Percentiles rank a stretch among this genome's conserved stretches.
These are phyloP conservation scores for Phytopythium mirpurense DNA, from an alignment of 352 stramenopile species.

Conservation along the genomic window DNA sequence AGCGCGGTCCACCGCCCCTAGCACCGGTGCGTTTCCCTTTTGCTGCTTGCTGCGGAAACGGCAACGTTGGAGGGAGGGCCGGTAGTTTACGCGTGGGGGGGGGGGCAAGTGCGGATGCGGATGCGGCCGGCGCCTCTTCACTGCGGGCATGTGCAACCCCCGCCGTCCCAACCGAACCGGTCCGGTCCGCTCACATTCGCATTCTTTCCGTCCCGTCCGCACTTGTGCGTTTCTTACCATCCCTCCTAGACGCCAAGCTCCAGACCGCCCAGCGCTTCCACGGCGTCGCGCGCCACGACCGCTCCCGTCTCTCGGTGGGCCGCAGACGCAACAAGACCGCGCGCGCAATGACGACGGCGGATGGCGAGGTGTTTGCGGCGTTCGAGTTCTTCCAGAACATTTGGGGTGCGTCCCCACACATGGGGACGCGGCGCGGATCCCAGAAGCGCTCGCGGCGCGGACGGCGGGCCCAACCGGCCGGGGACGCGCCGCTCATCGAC, in stretches of 20 bases:
- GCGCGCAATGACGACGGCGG: constrained; percentile 3
- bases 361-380: constrained; percentile 12
- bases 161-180: background rate
- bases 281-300: constrained; percentile 30
- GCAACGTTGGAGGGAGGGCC: constrained; percentile 13
- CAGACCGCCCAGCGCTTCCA: constrained; percentile 4
- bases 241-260: background rate
- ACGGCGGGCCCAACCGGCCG: constrained; percentile 5
- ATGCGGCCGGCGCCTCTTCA: background rate
- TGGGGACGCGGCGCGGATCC: too few relatives aligned
- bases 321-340: background rate
- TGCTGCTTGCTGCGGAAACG: background rate
- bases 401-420: constrained; percentile 25
- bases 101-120: background rate
- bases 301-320: constrained; percentile 4
- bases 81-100: background rate
- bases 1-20: background rate
- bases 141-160: background rate
- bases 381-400: constrained; percentile 65
- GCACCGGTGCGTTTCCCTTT: constrained; percentile 5
- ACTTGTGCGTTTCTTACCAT: constrained; percentile 17
- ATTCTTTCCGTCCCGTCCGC: background rate
- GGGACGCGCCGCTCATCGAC: constrained; percentile 39
- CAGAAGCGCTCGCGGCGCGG: constrained; percentile 22
- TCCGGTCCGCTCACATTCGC: background rate